Percentiles rank a stretch among this genome's conserved stretches.
Conservation (phyloP, 2,329 filamentous ascomycete genomes). For the Byssothecium circinans region DNA sequence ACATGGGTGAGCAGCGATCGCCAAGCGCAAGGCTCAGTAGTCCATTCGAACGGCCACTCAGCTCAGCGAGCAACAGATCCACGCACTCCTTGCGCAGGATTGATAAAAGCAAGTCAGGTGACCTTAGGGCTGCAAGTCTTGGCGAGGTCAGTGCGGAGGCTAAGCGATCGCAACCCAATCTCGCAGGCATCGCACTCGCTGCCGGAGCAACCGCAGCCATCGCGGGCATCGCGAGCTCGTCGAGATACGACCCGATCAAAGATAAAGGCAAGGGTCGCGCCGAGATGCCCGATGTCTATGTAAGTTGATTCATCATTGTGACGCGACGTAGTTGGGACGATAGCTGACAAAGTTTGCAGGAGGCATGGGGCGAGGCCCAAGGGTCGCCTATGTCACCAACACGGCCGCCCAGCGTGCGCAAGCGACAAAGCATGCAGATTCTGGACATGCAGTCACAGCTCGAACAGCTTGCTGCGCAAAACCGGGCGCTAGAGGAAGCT, state of each 20-base stretch:
- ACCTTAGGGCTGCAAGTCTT: conserved; percentile 70
- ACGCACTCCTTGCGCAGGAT: conserved; percentile 71
- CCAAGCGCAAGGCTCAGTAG: conserved; percentile 46
- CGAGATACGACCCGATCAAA: conserved; percentile 71
- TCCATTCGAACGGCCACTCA: conserved; percentile 62
- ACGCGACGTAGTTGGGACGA: conserved; percentile 10
- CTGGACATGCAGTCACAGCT: conserved; percentile 82
- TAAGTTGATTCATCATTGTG: conserved; percentile 58
- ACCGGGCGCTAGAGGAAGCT: conserved; percentile 74
- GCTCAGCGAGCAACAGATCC: conserved; percentile 59
- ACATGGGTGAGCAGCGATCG: conserved; percentile 38
- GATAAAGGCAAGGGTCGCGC: conserved; percentile 85
- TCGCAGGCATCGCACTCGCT: conserved; percentile 36
- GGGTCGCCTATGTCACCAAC: conserved; percentile 90
- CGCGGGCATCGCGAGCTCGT: conserved; percentile 53
- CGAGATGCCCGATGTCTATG: conserved; percentile 87
- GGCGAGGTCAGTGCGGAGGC: conserved; percentile 49
- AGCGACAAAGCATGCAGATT: conserved; percentile 96
- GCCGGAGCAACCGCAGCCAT: conserved; percentile 42
- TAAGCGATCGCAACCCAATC: conserved; percentile 35
- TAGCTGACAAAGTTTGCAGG: conserved; percentile 58
- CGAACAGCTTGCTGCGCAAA: conserved; percentile 83
- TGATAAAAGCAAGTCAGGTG: conserved; percentile 69
- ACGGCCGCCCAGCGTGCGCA: conserved; percentile 91
- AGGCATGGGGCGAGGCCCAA: conserved; percentile 90